Evolutionary conservation across 2,329 filamentous ascomycete species (phyloP).

Genomic region (Pseudopithomyces maydicus): DNA sequence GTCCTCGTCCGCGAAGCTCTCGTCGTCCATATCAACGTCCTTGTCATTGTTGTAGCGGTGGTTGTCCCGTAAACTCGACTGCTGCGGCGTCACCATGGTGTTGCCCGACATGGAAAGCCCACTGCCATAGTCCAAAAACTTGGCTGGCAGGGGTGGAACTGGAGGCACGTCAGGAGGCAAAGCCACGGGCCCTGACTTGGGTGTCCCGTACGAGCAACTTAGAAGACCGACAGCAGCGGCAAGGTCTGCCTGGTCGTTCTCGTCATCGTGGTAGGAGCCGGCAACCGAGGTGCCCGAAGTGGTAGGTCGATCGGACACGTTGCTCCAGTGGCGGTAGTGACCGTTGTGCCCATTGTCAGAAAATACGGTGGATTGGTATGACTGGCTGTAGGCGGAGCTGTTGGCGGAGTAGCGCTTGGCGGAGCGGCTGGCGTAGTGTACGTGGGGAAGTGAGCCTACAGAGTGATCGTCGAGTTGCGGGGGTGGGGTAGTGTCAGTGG

Average conservation of each 20-base stretch:
- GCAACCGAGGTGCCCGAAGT: conserved; percentile 66
- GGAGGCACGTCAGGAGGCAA: conserved; percentile 78
- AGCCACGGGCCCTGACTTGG: conserved; percentile 66
- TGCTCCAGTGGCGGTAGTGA: conserved; percentile 73
- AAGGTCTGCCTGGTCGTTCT: conserved; percentile 74
- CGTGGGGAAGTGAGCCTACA: conserved; percentile 52
- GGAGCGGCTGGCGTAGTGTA: conserved; percentile 38
- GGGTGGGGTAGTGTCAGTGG: conserved; percentile 89
- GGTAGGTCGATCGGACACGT: conserved; percentile 71
- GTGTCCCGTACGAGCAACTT: conserved; percentile 88
- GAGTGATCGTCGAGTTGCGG: conserved; percentile 72
- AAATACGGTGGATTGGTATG: conserved; percentile 76
- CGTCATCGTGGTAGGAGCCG: conserved; percentile 73
- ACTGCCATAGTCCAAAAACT: conserved; percentile 70
- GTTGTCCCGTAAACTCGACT: conserved; percentile 67
- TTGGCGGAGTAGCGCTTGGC: conserved; percentile 55
- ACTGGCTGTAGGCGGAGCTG: conserved; percentile 67
- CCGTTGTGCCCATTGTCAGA: conserved; percentile 60
- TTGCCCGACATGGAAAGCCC: conserved; percentile 59
- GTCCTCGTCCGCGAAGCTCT: conserved; percentile 69
- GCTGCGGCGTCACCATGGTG: conserved; percentile 60
- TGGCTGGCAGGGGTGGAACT: conserved; percentile 82
- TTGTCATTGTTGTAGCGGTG: conserved; percentile 54
- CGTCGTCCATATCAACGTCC: conserved; percentile 59
- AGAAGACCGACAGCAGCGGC: conserved; percentile 89